Base-by-base conservation (phyloP, 192 early-diverging fungal species). In the Funneliformis geosporum region DNA sequence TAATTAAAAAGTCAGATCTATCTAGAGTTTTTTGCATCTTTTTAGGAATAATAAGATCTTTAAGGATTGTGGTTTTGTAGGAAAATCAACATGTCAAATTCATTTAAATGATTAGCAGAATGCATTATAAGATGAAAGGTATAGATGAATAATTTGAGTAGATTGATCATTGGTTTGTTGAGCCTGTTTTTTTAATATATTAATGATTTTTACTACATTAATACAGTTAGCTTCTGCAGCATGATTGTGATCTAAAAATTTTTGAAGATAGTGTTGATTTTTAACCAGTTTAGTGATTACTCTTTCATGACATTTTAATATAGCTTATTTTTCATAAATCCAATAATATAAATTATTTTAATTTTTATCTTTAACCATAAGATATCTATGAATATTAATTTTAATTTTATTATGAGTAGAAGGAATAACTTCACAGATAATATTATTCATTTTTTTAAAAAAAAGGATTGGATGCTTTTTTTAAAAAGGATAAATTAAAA, bases 381-480 rank as follows among this genome's bases (percentile, higher is more conserved):
- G 5, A 46, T 46, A 72, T 23, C 70, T 18, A 72, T 72, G 14
- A 50, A 71, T 42, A 44, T 71, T 71, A 44, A 71, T 43, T 72
- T 72, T 72, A 38, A 18, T 18, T 46, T 72, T 23, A 5, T 42
- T 7, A 27, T 21, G 47, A 47, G 8, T n/a, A 50, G 70, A 72
- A 46, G 43, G n/a, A 47, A 44, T 4, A n/a, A 47, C 42, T 72
- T 72, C 42, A 46, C 70, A 72, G 47, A 72, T 23, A 44, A 28
- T 42, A 42, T 40, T 42, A 71, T 71, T 71, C 69, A 71, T 71
- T n/a, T n/a, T n/a, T n/a, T n/a, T n/a, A n/a, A n/a, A n/a, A n/a
- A n/a, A n/a, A n/a, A n/a, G n/a, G n/a, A n/a, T n/a, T n/a, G n/a
- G n/a, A n/a, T n/a, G n/a, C n/a, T n/a, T n/a, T n/a, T n/a, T n/a